These are phyloP conservation scores for Cladosporium velox DNA, from an alignment of 2,329 filamentous ascomycete genomes.

Conservation along the genomic window DNA sequence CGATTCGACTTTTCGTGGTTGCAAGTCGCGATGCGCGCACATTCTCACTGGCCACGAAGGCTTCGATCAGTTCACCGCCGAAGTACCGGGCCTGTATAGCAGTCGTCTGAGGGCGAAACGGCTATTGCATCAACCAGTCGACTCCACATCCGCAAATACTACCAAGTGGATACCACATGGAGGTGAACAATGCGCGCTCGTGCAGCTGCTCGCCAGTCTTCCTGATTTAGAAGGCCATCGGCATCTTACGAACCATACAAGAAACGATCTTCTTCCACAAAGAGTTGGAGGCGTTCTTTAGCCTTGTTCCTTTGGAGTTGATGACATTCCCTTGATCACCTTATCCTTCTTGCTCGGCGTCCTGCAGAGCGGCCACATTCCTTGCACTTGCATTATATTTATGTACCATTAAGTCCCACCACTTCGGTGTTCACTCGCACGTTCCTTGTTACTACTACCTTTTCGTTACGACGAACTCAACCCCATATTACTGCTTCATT, in stretches of 20 bases:
- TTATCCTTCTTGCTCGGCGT: slow-evolving; percentile 11
- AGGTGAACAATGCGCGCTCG: slow-evolving; percentile 4
- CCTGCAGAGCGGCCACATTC: background rate
- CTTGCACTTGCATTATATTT: slow-evolving; percentile 4
- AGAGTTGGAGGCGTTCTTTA: slow-evolving; percentile 1
- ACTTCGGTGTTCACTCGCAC: background rate
- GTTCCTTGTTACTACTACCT: background rate
- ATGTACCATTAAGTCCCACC: slow-evolving; percentile 2
- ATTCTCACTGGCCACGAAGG: background rate
- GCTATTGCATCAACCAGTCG: background rate
- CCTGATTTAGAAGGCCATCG: slow-evolving; percentile 4
- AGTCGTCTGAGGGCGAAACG: slow-evolving; percentile 7
- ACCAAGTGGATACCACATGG: slow-evolving; percentile 4
- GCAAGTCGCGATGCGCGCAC: background rate
- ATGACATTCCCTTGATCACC: slow-evolving; percentile 7
- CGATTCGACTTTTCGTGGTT: background rate
- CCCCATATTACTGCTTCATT: background rate
- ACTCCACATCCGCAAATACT: slow-evolving; percentile 18
- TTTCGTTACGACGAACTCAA: background rate
- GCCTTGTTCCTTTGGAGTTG: background rate
- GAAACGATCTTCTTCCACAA: slow-evolving; percentile 9
- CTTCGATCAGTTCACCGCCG: background rate
- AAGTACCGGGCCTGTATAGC: background rate
- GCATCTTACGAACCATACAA: slow-evolving; percentile 6
- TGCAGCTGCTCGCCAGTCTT: slow-evolving; percentile 13